These are phyloP conservation scores for Plantago major DNA, from an alignment of 257 asterid genomes.

Conservation along the genomic window DNA sequence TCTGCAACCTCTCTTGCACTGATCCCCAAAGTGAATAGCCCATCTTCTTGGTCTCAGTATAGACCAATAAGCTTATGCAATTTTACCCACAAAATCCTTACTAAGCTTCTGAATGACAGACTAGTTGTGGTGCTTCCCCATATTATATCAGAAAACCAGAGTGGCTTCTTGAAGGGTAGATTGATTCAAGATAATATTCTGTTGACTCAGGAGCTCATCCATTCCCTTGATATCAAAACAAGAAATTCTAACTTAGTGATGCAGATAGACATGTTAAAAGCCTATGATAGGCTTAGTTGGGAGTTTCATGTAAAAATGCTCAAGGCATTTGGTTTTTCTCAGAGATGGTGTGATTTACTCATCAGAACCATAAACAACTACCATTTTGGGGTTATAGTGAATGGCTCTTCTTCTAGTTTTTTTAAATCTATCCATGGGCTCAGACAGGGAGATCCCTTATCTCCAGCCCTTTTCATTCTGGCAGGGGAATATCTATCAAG, in stretches of 20 bases:
- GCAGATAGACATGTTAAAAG: conserved; percentile 4
- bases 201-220: not conserved
- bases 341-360: not conserved
- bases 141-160: not conserved
- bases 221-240: not conserved
- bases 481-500: too few relatives aligned
- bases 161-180: not conserved
- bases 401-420: not conserved
- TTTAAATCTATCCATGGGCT: not conserved
- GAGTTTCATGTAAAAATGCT: not conserved
- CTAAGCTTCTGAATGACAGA: not conserved
- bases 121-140: not conserved
- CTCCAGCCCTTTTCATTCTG: not conserved
- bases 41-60: not conserved
- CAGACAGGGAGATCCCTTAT: not conserved
- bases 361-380: not conserved
- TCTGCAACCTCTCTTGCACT: too few relatives aligned
- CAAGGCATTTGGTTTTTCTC: not conserved
- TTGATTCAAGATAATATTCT: not conserved
- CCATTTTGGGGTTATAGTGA: not conserved
- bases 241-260: not conserved
- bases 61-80: not conserved
- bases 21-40: too few relatives aligned
- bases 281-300: not conserved
- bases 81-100: not conserved